Base-by-base conservation (phyloP, 78 protist species). In the Thecamonas trahens region DNA sequence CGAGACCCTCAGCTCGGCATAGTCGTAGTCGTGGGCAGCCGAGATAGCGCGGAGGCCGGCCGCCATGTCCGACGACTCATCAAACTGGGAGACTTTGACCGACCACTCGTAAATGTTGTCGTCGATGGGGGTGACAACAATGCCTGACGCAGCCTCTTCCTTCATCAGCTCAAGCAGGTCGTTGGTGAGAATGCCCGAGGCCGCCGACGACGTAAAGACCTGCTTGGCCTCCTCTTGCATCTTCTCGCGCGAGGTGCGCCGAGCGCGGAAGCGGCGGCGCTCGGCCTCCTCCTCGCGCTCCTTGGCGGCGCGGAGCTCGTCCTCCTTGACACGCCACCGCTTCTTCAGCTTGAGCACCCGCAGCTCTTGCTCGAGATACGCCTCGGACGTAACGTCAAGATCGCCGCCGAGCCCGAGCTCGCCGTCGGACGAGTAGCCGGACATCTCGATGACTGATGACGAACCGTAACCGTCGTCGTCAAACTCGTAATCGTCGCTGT, bases 61-160 rank as follows among this genome's bases (percentile, higher is more conserved):
- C 67, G 83, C 29, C 65, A 66, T 54, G 47, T 70, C 66, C 29
- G 78, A 44, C n/a, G 34, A 37, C 66, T 0, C 64, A 17, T 67
- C 34, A 20, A 79, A 79, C 7, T 73, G 72, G 73, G 70, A 79
- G n/a, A 79, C 55, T 61, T 71, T 79, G n/a, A 79, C 84, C 3
- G 31, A n/a, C 84, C 84, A 79, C 42, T 44, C 60, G 61, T 79
- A 79, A 31, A 79, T 79, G 42, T 79, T 79, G 61, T 79, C 84
- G n/a, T 79, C 84, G 3, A 79, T 71, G 47, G 84, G 84, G 34
- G 47, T 38, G 40, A 77, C 84, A 50, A 50, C 55, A 50, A 22
- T 24, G 22, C 22, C 22, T 20, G 20, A 50, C 20, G 55, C 29
- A 22, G 29, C 22, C 22, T 24, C 55, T 34, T 79, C 73, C 62